phyloP scores from a whole-genome alignment of 2,329 filamentous ascomycete genomes.

The Calonectria pauciramosa region DNA sequence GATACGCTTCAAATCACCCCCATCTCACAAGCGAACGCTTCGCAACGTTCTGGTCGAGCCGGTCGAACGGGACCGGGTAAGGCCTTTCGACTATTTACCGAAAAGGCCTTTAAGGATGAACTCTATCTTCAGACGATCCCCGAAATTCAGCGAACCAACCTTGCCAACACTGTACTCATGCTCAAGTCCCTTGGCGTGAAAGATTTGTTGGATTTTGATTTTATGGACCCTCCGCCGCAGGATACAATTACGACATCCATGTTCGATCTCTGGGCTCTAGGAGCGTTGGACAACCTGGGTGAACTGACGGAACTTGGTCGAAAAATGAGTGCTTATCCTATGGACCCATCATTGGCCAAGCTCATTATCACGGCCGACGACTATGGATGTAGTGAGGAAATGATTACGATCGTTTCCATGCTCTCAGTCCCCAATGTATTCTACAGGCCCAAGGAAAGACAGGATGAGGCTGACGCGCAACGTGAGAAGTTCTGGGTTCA shows the following conservation, averaged over 20 bases:
- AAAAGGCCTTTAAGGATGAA: constrained; percentile 95
- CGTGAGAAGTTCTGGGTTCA: constrained; percentile 99
- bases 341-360: constrained; percentile 97
- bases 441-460: constrained; percentile 95
- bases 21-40: constrained; percentile 96
- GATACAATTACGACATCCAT: constrained; percentile 98
- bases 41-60: constrained; percentile 92
- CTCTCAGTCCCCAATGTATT: constrained; percentile 96
- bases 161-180: constrained; percentile 93
- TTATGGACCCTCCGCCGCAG: constrained; percentile 98
- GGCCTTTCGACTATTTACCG: constrained; percentile 93
- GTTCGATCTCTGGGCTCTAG: constrained; percentile 97
- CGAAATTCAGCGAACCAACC: constrained; percentile 96
- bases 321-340: constrained; percentile 97
- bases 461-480: constrained; percentile 95
- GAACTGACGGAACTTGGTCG: constrained; percentile 89
- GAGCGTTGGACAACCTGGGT: constrained; percentile 92
- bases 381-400: constrained; percentile 95
- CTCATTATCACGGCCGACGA: constrained; percentile 91
- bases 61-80: constrained; percentile 96
- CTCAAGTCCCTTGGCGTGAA: constrained; percentile 95
- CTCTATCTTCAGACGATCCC: constrained; percentile 97
- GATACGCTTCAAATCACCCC: constrained; percentile 98
- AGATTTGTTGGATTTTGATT: constrained; percentile 95
- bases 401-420: constrained; percentile 99